These are phyloP conservation scores for Podaxis sp. DNA, from an alignment of 768 basidiomycete species.

Conservation along the genomic window DNA sequence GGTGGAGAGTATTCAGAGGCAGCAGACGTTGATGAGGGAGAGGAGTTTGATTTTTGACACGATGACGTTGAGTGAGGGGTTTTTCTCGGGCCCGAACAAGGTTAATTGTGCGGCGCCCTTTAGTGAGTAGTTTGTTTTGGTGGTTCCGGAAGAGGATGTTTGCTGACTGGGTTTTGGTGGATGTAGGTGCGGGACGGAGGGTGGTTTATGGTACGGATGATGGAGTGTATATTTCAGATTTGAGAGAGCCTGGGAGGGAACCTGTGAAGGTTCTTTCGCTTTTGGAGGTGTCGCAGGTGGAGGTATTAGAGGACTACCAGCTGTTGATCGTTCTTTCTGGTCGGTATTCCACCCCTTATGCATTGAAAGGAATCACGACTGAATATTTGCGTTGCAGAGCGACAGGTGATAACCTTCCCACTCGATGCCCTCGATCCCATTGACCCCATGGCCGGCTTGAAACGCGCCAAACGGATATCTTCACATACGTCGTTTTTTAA, in stretches of 20 bases:
- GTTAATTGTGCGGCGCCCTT: slow-evolving; percentile 90
- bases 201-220: slow-evolving; percentile 98
- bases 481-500: slow-evolving; percentile 99
- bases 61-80: slow-evolving; percentile 80
- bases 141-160: slow-evolving; percentile 7
- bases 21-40: slow-evolving; percentile 83
- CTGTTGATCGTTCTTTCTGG: slow-evolving; percentile 98
- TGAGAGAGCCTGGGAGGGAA: slow-evolving; percentile 72
- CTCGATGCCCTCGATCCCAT: slow-evolving; percentile 87
- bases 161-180: slow-evolving; percentile 3
- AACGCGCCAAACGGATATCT: slow-evolving; percentile 92
- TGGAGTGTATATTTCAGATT: slow-evolving; percentile 92
- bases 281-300: slow-evolving; percentile 90
- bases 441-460: slow-evolving; percentile 89
- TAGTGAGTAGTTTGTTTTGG: slow-evolving; percentile 56
- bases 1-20: slow-evolving; percentile 88
- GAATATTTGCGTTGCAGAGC: slow-evolving; percentile 52
- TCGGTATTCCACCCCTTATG: slow-evolving; percentile 28
- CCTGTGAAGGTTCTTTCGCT: slow-evolving; percentile 90
- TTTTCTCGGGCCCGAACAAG: slow-evolving; percentile 81
- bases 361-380: neutral
- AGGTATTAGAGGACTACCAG: slow-evolving; percentile 94
- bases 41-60: slow-evolving; percentile 87
- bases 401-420: slow-evolving; percentile 95
- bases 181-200: slow-evolving; percentile 71